phyloP scores from a whole-genome alignment of 2,329 filamentous ascomycete species.

The Calonectria fujianensis region DNA sequence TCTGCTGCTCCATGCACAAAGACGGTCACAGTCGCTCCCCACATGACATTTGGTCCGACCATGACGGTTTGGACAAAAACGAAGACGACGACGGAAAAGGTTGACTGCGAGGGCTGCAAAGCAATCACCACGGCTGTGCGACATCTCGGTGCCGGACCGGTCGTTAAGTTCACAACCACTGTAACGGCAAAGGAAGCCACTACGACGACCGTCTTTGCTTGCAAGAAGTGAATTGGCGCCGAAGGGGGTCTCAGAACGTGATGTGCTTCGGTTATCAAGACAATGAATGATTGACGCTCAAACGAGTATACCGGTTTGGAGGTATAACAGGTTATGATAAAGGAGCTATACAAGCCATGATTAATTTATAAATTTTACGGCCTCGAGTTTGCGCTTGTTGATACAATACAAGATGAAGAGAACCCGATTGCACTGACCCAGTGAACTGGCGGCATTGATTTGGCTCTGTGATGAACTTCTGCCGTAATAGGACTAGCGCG shows the following conservation, averaged over 20 bases:
- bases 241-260: not conserved
- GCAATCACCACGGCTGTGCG: not conserved
- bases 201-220: not conserved
- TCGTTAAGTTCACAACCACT: not conserved
- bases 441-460: not conserved
- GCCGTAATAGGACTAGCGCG: not conserved
- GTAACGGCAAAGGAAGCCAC: not conserved
- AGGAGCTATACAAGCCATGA: no score
- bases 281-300: not conserved
- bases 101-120: not conserved
- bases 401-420: not conserved
- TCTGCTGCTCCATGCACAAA: not conserved
- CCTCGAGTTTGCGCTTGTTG: not conserved
- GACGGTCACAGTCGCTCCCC: not conserved
- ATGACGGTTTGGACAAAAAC: not conserved
- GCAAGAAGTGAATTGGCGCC: not conserved
- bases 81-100: not conserved
- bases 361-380: no score
- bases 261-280: no score
- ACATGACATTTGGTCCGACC: not conserved
- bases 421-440: not conserved
- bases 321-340: not conserved
- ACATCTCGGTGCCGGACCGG: not conserved
- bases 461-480: not conserved
- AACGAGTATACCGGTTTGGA: not conserved